Evolutionary conservation across 306 rosid species (phyloP).

Genomic region (Medicago ruthenica): DNA sequence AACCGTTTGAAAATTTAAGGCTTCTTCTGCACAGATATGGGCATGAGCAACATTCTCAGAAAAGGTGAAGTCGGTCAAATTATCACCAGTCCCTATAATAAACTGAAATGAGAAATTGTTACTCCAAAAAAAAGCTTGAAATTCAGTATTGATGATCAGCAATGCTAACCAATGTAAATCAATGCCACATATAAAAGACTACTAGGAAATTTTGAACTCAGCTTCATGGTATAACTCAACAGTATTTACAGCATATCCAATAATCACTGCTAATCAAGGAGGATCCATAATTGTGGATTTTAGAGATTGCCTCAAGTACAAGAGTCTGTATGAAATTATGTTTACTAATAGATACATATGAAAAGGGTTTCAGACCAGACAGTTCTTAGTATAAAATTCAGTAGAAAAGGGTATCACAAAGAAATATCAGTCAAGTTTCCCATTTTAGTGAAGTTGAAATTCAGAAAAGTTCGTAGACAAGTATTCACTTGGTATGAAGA

Average conservation of each 20-base stretch:
- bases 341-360: conserved; percentile 5
- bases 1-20: conserved; percentile 66
- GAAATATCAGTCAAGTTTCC: conserved; percentile 32
- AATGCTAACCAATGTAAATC: conserved; percentile 20
- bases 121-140: conserved; percentile 49
- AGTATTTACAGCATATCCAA: conserved; percentile 28
- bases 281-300: conserved; percentile 28
- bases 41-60: conserved; percentile 88
- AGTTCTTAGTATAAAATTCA: conserved; percentile 25
- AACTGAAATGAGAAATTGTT: conserved; percentile 83
- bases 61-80: conserved; percentile 75
- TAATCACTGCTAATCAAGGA: conserved; percentile 6
- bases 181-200: conserved; percentile 33
- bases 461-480: conserved; percentile 1
- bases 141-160: neutral
- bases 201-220: conserved; percentile 29
- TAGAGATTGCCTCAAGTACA: conserved; percentile 23
- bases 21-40: conserved; percentile 84
- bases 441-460: conserved; percentile 8
- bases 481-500: conserved; percentile 7
- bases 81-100: conserved; percentile 83
- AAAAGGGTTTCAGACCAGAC: conserved; percentile 35
- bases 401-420: conserved; percentile 22
- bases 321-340: conserved; percentile 30
- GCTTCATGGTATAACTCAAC: conserved; percentile 34